Evolutionary conservation across 352 stramenopile genomes (phyloP).

Genomic region (Globisporangium recalcitrans): DNA sequence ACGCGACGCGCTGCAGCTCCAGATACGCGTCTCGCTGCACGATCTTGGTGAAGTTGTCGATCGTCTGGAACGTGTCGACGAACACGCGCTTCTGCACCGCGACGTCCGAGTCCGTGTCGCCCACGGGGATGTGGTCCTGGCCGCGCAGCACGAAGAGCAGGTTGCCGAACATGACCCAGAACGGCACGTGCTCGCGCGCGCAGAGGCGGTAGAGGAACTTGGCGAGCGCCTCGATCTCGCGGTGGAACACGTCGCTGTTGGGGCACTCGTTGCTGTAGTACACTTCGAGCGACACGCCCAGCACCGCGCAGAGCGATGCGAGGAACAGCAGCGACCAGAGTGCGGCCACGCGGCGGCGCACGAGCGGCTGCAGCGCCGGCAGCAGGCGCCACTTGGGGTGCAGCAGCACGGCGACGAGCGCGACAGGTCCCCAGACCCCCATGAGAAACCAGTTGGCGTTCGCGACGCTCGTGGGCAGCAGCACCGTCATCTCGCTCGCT

Average conservation of each 20-base stretch:
- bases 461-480: slow-evolving; percentile 59
- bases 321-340: slow-evolving; percentile 44
- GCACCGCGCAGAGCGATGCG: slow-evolving; percentile 25
- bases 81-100: slow-evolving; percentile 58
- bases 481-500: slow-evolving; percentile 49
- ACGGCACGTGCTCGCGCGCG: slow-evolving; percentile 40
- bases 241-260: slow-evolving; percentile 62
- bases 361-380: slow-evolving; percentile 21
- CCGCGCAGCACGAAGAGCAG: slow-evolving; percentile 68
- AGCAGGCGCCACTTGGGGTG: slow-evolving; percentile 39
- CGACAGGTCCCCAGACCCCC: slow-evolving; percentile 21
- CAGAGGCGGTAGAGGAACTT: slow-evolving; percentile 60
- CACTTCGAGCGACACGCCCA: slow-evolving; percentile 45
- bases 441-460: slow-evolving; percentile 69
- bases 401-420: slow-evolving; percentile 27
- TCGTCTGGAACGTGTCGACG: slow-evolving; percentile 37
- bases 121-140: slow-evolving; percentile 55
- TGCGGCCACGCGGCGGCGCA: slow-evolving; percentile 19
- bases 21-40: slow-evolving; percentile 37
- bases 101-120: slow-evolving; percentile 78
- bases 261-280: slow-evolving; percentile 61
- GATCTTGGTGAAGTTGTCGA: slow-evolving; percentile 49
- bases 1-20: slow-evolving; percentile 40
- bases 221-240: slow-evolving; percentile 62
- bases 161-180: slow-evolving; percentile 73